Conservation (phyloP, 1,284 basidiomycete genomes). For the Sporisorium graminicola region DNA sequence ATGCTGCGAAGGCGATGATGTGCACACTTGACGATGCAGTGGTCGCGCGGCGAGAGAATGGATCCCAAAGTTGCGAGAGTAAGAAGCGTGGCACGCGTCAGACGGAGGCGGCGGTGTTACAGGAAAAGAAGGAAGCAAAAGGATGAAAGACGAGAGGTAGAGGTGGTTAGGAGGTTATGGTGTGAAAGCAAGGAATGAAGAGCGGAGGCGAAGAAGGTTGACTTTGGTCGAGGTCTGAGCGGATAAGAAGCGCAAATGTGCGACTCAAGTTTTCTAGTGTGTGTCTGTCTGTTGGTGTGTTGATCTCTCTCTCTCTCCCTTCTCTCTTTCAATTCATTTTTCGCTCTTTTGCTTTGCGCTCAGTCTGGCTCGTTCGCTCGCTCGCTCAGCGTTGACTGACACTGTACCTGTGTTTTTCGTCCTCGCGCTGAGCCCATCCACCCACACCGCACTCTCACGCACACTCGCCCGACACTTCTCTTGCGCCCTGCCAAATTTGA, state of each 20-base stretch:
- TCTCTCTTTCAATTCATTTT: constrained; percentile 2
- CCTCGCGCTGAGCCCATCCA: background rate
- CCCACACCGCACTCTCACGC: background rate
- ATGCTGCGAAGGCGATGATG: background rate
- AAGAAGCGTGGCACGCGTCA: background rate
- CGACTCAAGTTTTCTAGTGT: constrained; percentile 7
- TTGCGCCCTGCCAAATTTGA: no score
- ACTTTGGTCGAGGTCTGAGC: constrained; percentile 8
- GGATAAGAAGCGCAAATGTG: constrained; percentile 11
- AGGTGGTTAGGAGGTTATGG: constrained; percentile 1
- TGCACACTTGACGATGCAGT: background rate
- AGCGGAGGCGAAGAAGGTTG: background rate
- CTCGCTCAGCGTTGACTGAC: no score
- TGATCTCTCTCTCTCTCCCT: constrained; percentile 16
- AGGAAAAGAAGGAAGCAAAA: background rate
- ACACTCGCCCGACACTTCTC: constrained; percentile 10
- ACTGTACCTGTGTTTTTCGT: background rate
- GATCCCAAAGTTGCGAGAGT: background rate
- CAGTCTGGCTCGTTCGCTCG: background rate
- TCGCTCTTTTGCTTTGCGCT: background rate
- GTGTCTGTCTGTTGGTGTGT: constrained; percentile 12
- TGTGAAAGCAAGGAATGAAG: constrained; percentile 9
- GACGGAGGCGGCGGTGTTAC: background rate
- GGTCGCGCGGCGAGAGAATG: background rate
- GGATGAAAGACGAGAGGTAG: background rate